Percentiles rank a stretch among this genome's conserved stretches.
These are phyloP conservation scores for Serendipita sp. DNA, from an alignment of 768 basidiomycete genomes.

Conservation along the genomic window DNA sequence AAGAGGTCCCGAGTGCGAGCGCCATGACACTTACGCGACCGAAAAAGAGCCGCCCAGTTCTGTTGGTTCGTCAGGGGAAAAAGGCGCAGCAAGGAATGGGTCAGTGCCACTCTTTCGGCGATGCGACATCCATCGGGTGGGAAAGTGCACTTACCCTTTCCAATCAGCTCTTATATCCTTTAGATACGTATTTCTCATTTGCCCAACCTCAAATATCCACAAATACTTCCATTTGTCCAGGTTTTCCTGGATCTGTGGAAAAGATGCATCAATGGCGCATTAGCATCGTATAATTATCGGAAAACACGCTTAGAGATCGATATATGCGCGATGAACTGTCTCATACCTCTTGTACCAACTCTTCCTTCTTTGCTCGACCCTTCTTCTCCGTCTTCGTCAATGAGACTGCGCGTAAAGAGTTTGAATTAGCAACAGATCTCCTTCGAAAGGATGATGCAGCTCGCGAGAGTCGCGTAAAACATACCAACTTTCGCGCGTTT, in stretches of 20 bases:
- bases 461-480: constrained; percentile 15
- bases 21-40: constrained; percentile 82
- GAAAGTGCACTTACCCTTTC: constrained; percentile 53
- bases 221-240: constrained; percentile 86
- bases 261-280: not conserved
- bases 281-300: not conserved
- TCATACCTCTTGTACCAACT: constrained; percentile 62
- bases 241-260: constrained; percentile 54
- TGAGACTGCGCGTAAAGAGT: constrained; percentile 42
- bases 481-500: constrained; percentile 78
- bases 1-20: constrained; percentile 78
- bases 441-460: not conserved
- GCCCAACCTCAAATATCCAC: constrained; percentile 89
- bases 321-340: not conserved
- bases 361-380: constrained; percentile 78
- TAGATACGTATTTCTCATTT: constrained; percentile 87
- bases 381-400: constrained; percentile 91
- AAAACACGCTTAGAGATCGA: not conserved
- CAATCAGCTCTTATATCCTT: constrained; percentile 87
- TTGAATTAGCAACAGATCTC: constrained; percentile 4
- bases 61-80: constrained; percentile 17
- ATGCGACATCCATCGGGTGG: too few relatives aligned
- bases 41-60: constrained; percentile 83
- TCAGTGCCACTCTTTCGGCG: not conserved
- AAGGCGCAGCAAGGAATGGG: constrained; percentile 8